A percentile compares a stretch with the other conserved stretches of the same genome.
These are phyloP conservation scores for Aphanomyces euteiches DNA, from an alignment of 352 stramenopile genomes.

Conservation along the genomic window DNA sequence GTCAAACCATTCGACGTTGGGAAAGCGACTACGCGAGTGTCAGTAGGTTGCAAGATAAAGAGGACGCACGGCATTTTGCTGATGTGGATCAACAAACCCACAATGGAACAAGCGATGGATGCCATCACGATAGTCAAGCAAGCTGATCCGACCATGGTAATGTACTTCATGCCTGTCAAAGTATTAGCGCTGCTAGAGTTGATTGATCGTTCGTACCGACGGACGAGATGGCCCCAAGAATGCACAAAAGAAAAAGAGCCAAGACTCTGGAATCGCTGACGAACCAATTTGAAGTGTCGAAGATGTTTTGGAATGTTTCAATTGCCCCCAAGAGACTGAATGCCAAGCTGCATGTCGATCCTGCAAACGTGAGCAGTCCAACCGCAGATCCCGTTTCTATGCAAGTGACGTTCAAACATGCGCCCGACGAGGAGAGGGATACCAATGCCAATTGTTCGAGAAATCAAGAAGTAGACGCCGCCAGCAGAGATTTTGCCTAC, in stretches of 20 bases:
- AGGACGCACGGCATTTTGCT: not conserved
- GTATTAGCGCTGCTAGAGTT: not conserved
- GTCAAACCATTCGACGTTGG: slow-evolving; percentile 35
- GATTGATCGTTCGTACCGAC: slow-evolving; percentile 3
- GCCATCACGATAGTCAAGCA: slow-evolving; percentile 23
- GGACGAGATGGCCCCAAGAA: slow-evolving; percentile 27
- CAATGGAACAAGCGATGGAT: slow-evolving; percentile 26
- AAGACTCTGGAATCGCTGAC: slow-evolving; percentile 24
- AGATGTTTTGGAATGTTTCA: slow-evolving; percentile 25
- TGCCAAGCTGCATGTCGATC: slow-evolving; percentile 12
- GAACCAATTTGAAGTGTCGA: slow-evolving; percentile 26
- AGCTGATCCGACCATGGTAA: slow-evolving; percentile 14
- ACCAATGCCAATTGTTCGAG: slow-evolving; percentile 26
- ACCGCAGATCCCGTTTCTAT: slow-evolving; percentile 23
- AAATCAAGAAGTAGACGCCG: slow-evolving; percentile 33
- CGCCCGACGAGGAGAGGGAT: not conserved
- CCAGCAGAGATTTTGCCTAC: slow-evolving; percentile 30
- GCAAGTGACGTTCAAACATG: not conserved
- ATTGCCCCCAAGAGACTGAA: slow-evolving; percentile 14
- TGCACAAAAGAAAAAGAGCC: slow-evolving; percentile 19
- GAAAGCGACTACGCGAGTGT: not conserved
- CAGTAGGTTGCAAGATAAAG: slow-evolving; percentile 3
- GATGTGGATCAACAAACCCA: slow-evolving; percentile 30
- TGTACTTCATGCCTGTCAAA: slow-evolving; percentile 27
- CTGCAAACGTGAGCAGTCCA: slow-evolving; percentile 8